Conservation (phyloP, 202 grass and related monocot genomes). For the Schoenoplectus triqueter region DNA sequence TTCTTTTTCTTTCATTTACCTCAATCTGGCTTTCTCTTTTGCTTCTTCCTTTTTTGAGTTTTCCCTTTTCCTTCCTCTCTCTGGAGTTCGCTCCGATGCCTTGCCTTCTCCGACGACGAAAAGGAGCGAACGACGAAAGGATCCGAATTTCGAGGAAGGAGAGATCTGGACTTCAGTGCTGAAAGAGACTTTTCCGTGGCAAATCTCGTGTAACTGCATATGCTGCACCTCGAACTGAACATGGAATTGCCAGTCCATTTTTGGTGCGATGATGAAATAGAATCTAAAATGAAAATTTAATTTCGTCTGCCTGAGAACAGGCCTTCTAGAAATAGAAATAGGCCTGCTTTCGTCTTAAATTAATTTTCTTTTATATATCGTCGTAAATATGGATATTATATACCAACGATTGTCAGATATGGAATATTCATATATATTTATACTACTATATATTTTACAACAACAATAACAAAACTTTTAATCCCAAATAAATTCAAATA, state of each 20-base stretch:
- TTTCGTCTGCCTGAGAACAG: background rate
- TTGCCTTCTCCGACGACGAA: slow-evolving; percentile 34
- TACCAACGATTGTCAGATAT: too few relatives aligned
- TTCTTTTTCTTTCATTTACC: slow-evolving; percentile 40
- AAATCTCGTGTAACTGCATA: slow-evolving; percentile 12
- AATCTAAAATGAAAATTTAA: background rate
- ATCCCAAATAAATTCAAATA: too few relatives aligned
- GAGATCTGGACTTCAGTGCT: background rate
- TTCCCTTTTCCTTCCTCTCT: slow-evolving; percentile 13
- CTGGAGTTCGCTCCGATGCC: background rate
- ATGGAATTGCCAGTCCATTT: background rate
- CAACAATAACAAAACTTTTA: too few relatives aligned
- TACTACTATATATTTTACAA: too few relatives aligned
- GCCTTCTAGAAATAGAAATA: background rate
- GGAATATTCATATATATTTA: too few relatives aligned
- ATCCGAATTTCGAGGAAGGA: background rate
- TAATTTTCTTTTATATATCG: too few relatives aligned
- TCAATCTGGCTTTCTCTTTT: background rate
- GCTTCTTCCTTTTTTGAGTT: background rate
- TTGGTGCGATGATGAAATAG: background rate
- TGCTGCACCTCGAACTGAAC: background rate
- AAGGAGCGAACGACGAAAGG: background rate
- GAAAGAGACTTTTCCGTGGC: background rate
- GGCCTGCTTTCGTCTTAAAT: background rate
- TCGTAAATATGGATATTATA: too few relatives aligned